Evolutionary conservation across 2,329 filamentous ascomycete species (phyloP), one percentile per base, ranked within the genome.

Genomic region (Fusarium sp.): DNA sequence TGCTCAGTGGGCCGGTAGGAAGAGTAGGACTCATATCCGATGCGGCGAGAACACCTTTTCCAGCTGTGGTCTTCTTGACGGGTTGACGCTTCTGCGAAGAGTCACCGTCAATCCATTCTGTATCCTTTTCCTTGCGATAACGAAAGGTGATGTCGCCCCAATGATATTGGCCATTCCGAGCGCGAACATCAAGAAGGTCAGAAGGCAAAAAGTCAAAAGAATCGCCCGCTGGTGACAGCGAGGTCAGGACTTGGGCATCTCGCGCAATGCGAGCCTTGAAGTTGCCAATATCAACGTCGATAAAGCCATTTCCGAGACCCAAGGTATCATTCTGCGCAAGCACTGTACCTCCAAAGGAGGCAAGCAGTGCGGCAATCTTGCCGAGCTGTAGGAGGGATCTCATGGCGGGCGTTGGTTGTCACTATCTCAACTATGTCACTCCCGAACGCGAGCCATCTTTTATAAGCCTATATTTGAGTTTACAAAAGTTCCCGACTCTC

Each of bases 121-220:
- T 78, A 14, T 67, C 63, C 6, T 81, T 82, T 2, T 78, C 78
- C 3, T 80, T 72, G n/a, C 88, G 87, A 75, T 89, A 91, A 14
- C 88, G 85, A 52, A 88, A 84, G 0, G 87, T 90, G 43, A 91
- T 81, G 56, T 91, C 89, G 5, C 89, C 89, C 74, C 87, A 87
- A 76, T 91, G 89, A 69, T 91, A 90, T 69, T 90, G 86, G 4
- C 86, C 86, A 67, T 89, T 86, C 14, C 82, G 82, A 12, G 86
- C 84, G 9, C 89, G 84, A 17, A 81, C 79, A 0, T 83, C 67
- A 4, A 90, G 82, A 52, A 86, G 79, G 74, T 90, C 89, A 9
- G 82, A 87, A 0, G 89, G 89, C 3, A 89, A 82, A 71, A 90
- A 91, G 78, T 91, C 87, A 69, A 90, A 90, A 0, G 79, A 68